A percentile compares a stretch with the other conserved stretches of the same genome.
Conservation (phyloP, 2,329 filamentous ascomycete species). For the Ascochyta fabae region DNA sequence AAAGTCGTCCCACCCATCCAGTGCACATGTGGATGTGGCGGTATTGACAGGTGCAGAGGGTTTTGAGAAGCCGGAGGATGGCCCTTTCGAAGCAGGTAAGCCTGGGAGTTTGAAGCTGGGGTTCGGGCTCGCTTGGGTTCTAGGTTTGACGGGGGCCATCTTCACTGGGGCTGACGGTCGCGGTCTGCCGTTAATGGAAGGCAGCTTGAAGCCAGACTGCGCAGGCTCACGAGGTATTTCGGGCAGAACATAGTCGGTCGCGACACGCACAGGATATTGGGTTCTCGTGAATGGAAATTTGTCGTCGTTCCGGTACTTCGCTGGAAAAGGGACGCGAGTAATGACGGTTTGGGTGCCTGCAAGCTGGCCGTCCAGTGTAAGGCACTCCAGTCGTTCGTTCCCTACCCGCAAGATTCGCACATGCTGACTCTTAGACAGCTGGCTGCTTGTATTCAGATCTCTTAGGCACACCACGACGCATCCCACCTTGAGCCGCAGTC, state of each 20-base stretch:
- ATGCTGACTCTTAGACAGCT: conserved; percentile 43
- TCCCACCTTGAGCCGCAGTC: conserved; percentile 44
- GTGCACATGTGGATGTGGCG: neutral
- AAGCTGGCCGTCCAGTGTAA: conserved; percentile 44
- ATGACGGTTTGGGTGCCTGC: conserved; percentile 42
- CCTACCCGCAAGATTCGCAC: conserved; percentile 38
- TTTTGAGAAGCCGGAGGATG: neutral
- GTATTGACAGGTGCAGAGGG: neutral
- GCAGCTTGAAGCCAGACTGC: conserved; percentile 31
- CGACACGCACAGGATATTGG: conserved; percentile 44
- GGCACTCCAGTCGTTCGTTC: conserved; percentile 40
- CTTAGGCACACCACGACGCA: conserved; percentile 39
- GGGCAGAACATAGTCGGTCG: conserved; percentile 21
- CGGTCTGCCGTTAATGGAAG: conserved; percentile 21
- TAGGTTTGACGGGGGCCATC: conserved; percentile 13
- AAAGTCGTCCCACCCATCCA: conserved; percentile 49
- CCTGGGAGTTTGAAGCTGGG: conserved; percentile 36
- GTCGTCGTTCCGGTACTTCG: conserved; percentile 39
- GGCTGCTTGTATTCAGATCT: conserved; percentile 38
- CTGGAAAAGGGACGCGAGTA: conserved; percentile 35
- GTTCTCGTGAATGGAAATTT: conserved; percentile 34
- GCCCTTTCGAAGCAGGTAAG: conserved; percentile 32
- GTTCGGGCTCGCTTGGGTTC: conserved; percentile 13
- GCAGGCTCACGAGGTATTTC: conserved; percentile 9
- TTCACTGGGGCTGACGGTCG: conserved; percentile 12